Evolutionary conservation across 306 rosid genomes (phyloP).

Genomic region (Fagus crenata): DNA sequence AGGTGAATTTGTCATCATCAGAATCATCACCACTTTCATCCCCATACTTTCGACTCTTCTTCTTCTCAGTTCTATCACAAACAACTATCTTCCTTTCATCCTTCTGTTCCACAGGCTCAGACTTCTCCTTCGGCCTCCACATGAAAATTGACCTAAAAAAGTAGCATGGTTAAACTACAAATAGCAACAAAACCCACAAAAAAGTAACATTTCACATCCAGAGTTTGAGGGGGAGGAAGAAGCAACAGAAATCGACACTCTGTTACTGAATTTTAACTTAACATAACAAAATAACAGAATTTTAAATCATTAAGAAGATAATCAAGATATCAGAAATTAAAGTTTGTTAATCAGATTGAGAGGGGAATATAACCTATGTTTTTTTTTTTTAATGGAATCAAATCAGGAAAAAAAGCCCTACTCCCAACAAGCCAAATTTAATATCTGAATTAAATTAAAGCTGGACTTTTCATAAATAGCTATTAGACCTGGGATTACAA

Average conservation of each 20-base stretch:
- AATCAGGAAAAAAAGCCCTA: background rate
- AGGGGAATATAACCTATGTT: background rate
- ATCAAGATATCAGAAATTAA: background rate
- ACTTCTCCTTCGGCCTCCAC: constrained; percentile 80
- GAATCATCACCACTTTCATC: constrained; percentile 50
- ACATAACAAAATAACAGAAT: background rate
- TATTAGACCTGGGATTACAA: background rate
- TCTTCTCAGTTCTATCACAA: constrained; percentile 48
- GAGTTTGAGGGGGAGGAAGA: background rate
- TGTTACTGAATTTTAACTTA: background rate
- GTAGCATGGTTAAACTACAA: constrained; percentile 11
- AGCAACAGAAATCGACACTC: background rate
- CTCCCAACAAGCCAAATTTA: background rate
- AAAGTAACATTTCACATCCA: background rate
- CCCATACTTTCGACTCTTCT: constrained; percentile 49
- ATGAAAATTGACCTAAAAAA: constrained; percentile 74
- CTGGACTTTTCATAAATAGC: background rate
- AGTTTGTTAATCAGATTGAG: background rate
- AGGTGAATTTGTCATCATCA: constrained; percentile 48
- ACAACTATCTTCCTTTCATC: constrained; percentile 56
- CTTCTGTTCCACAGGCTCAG: constrained; percentile 51
- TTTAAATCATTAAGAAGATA: background rate
- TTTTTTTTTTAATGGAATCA: background rate
- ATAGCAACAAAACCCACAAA: background rate
- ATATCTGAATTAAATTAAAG: background rate